phyloP scores from a whole-genome alignment of 495 filamentous ascomycete genomes.

The Lophium mytilinum region DNA sequence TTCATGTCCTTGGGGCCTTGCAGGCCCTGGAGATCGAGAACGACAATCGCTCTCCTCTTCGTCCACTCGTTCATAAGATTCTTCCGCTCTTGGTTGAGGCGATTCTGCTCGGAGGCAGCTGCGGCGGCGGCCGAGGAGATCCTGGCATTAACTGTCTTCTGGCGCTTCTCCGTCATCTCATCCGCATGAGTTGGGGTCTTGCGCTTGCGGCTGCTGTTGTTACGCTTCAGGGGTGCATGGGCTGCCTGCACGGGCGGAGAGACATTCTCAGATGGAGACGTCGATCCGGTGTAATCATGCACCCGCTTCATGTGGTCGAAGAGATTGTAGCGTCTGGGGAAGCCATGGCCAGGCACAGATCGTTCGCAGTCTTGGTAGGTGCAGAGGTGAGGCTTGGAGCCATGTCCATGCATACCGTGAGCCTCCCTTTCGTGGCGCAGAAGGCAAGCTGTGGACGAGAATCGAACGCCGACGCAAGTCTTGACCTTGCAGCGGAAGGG shows the following conservation, averaged over 20 bases:
- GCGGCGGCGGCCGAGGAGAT: not conserved
- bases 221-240: not conserved
- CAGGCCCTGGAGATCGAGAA: conserved; percentile 9
- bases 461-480: conserved; percentile 67
- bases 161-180: conserved; percentile 12
- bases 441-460: conserved; percentile 91
- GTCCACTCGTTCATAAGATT: conserved; percentile 9
- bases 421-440: conserved; percentile 91
- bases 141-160: conserved; percentile 10
- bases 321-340: conserved; percentile 88
- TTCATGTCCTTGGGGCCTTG: conserved; percentile 19
- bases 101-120: conserved; percentile 5
- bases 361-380: conserved; percentile 77
- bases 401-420: conserved; percentile 90
- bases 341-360: conserved; percentile 69
- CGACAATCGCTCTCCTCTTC: conserved; percentile 9
- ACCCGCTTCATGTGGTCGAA: conserved; percentile 91
- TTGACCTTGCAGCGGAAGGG: conserved; percentile 84
- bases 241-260: not conserved
- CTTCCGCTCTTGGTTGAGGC: conserved; percentile 3
- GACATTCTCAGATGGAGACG: conserved; percentile 8
- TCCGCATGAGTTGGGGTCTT: conserved; percentile 10
- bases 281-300: conserved; percentile 55
- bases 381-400: conserved; percentile 82
- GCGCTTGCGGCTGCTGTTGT: conserved; percentile 12